phyloP scores from a whole-genome alignment of 208 protist species.

The Acanthamoeba culbertsoni region DNA sequence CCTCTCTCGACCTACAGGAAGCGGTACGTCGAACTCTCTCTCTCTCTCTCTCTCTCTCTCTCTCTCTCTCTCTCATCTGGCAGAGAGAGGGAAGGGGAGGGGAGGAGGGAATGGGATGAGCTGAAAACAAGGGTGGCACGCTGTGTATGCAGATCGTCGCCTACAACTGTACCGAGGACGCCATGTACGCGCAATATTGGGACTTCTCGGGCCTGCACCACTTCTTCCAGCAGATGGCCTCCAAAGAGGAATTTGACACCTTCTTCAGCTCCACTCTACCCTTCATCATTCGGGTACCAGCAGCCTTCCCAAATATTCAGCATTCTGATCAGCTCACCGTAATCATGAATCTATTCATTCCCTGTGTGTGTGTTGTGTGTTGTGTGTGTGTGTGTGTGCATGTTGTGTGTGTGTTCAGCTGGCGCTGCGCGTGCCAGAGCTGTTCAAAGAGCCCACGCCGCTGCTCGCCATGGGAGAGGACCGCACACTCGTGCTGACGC shows the following conservation, averaged over 20 bases:
- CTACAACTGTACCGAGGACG: conserved; percentile 39
- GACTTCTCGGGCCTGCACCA: conserved; percentile 10
- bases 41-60: no score
- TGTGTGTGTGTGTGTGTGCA: neutral
- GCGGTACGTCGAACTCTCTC: neutral
- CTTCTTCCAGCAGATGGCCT: conserved; percentile 26
- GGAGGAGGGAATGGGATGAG: no score
- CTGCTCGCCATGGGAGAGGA: conserved; percentile 27
- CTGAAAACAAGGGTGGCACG: no score
- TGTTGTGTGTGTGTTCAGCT: neutral
- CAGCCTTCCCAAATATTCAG: neutral
- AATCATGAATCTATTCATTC: no score
- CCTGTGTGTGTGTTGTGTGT: neutral
- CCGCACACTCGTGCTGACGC: conserved; percentile 14
- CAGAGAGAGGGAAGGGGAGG: no score
- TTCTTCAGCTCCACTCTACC: conserved; percentile 33
- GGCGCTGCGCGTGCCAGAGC: neutral
- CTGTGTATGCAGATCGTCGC: neutral
- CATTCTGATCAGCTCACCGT: neutral
- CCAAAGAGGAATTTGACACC: neutral
- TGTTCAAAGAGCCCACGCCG: neutral
- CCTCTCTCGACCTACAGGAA: neutral
- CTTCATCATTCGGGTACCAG: neutral
- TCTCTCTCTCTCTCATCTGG: no score
- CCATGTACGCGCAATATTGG: conserved; percentile 41